Base-by-base conservation (phyloP, 441 rosid species). In the Gossypium gossypioides region DNA sequence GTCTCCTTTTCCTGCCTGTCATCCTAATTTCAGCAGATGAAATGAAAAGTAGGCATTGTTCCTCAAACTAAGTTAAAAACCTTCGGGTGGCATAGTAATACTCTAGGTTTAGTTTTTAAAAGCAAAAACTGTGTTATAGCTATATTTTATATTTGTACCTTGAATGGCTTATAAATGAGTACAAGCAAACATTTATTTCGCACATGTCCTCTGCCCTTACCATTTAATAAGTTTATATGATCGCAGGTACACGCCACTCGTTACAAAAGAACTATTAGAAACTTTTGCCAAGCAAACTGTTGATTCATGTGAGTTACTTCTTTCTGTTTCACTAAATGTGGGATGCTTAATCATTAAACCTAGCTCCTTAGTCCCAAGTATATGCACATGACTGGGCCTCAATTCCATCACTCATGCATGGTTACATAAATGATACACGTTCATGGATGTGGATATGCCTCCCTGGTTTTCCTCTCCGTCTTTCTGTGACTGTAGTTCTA, bases 191-290 rank as follows among this genome's bases (percentile, higher is more conserved):
- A 48, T 71, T 22, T 21, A 16, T 65, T 3, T 37, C 55, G 40
- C 57, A 50, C 7, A 18, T 50, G 27, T 44, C 1, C 42, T 62
- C 27, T 65, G 55, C 9, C 18, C 69, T 40, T 19, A 65, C 12
- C 12, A 66, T 79, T 44, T 73, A 19, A 19, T 27, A 56, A 4
- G 24, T 74, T 52, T 25, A 63, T 73, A 25, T 79, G 72, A 37
- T 69, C 57, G 69, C 85, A 90, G 95, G 85, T 93, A 90, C 68
- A 86, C 92, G 15, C 97, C 90, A 56, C 86, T 93, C 16, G 85
- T 87, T 72, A 90, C 96, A 1, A 84, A 84, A 81, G 97, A 87
- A 78, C 74, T 91, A 86, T 79, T 94, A 77, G 98, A 91, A 78
- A 72, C 87, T 48, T 83, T 82, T 74, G 75, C 88, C 16, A 83